phyloP scores from a whole-genome alignment of 2,329 filamentous ascomycete species.

The Clonostachys sp. region DNA sequence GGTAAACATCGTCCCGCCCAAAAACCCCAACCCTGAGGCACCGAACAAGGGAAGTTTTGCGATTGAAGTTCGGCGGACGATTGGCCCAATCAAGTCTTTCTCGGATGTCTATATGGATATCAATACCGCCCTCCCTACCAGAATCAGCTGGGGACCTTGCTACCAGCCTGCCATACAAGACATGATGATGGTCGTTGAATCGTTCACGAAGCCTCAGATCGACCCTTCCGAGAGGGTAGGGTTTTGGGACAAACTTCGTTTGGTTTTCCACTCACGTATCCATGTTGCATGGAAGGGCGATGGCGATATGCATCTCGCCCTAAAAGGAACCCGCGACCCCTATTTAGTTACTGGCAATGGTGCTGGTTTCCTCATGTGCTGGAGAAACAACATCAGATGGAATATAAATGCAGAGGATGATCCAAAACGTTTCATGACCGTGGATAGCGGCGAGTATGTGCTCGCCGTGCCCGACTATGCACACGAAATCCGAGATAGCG shows the following conservation, averaged over 20 bases:
- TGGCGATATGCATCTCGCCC: slow-evolving; percentile 87
- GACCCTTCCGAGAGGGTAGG: slow-evolving; percentile 91
- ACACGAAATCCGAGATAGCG: slow-evolving; percentile 71
- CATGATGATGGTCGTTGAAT: slow-evolving; percentile 99
- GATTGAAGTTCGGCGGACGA: slow-evolving; percentile 83
- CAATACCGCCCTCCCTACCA: slow-evolving; percentile 86
- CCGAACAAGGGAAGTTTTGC: slow-evolving; percentile 64
- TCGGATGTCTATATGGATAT: slow-evolving; percentile 90
- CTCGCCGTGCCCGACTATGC: slow-evolving; percentile 93
- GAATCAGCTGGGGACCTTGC: slow-evolving; percentile 94
- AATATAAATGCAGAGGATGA: slow-evolving; percentile 81
- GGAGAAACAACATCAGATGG: slow-evolving; percentile 90
- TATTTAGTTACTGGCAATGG: slow-evolving; percentile 91
- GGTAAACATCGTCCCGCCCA: slow-evolving; percentile 78
- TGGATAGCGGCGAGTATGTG: slow-evolving; percentile 93
- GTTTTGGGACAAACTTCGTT: slow-evolving; percentile 97
- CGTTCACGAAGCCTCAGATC: slow-evolving; percentile 91
- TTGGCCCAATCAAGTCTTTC: slow-evolving; percentile 93
- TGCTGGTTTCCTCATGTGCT: slow-evolving; percentile 96
- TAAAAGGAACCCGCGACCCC: slow-evolving; percentile 90
- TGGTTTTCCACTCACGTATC: slow-evolving; percentile 90
- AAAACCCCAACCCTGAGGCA: slow-evolving; percentile 47
- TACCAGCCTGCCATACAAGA: slow-evolving; percentile 98
- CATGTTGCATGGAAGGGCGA: slow-evolving; percentile 90
- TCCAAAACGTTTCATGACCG: slow-evolving; percentile 89